A percentile compares a stretch with the other conserved stretches of the same genome.
phyloP scores from a whole-genome alignment of 1,284 basidiomycete species.

The Veloboletus limbatus region DNA sequence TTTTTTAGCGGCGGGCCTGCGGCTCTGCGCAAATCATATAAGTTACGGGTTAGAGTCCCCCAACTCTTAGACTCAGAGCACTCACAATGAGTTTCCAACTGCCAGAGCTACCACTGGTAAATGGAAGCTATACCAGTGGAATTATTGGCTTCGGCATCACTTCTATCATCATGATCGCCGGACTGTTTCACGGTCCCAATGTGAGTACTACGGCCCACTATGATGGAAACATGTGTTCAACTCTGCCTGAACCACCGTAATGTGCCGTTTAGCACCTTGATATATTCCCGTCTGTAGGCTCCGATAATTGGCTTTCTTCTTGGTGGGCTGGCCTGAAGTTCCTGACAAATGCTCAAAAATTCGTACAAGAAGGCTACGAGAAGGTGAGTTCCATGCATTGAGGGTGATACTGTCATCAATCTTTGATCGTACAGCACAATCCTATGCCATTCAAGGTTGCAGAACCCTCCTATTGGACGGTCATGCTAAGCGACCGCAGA shows the following conservation, averaged over 20 bases:
- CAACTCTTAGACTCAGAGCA: too few relatives aligned
- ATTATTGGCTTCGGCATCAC: neutral
- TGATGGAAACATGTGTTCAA: too few relatives aligned
- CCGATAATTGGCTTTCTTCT: constrained; percentile 12
- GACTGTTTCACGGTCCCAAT: neutral
- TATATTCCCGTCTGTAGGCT: constrained; percentile 19
- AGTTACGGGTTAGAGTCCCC: too few relatives aligned
- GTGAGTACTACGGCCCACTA: neutral
- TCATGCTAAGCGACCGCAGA: constrained; percentile 36
- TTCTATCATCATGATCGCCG: neutral
- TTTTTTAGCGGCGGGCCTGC: too few relatives aligned
- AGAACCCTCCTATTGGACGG: constrained; percentile 37
- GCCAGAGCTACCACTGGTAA: neutral
- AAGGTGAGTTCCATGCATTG: neutral
- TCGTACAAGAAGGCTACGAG: constrained; percentile 24
- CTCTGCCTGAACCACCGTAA: neutral
- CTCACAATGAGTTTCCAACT: neutral
- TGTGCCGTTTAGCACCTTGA: neutral
- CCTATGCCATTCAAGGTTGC: constrained; percentile 42
- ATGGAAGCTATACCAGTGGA: neutral
- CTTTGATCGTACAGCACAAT: constrained; percentile 9
- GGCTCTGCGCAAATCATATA: too few relatives aligned
- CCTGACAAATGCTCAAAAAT: neutral
- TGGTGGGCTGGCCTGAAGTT: constrained; percentile 15
- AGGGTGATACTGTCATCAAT: neutral